A percentile compares a stretch with the other conserved stretches of the same genome.
Evolutionary conservation across 768 basidiomycete species (phyloP).

Genomic region (Myochromella boudieri): DNA sequence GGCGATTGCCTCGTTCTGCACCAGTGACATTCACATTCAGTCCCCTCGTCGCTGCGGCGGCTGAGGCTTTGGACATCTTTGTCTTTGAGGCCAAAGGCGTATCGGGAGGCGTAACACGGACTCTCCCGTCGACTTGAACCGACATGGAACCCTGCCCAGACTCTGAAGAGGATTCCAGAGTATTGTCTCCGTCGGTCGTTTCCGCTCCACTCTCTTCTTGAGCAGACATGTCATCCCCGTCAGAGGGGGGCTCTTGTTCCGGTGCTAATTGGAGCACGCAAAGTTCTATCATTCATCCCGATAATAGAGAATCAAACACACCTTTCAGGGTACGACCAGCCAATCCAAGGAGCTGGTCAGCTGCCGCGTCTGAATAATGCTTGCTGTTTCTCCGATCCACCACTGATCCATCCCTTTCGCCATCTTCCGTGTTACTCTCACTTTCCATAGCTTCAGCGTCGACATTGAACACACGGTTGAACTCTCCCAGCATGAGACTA

Average conservation of each 20-base stretch:
- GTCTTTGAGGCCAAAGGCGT: conserved; percentile 38
- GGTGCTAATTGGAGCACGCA: too few species aligned
- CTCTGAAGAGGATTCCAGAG: conserved; percentile 46
- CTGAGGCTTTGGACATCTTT: conserved; percentile 53
- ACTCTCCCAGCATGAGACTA: conserved; percentile 91
- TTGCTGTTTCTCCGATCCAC: conserved; percentile 73
- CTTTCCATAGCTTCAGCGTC: conserved; percentile 43
- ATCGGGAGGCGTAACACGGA: conserved; percentile 39
- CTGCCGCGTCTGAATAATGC: conserved; percentile 81
- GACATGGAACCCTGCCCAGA: conserved; percentile 36
- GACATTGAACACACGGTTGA: conserved; percentile 91
- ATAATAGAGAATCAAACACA: conserved; percentile 35
- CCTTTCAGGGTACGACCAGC: conserved; percentile 66
- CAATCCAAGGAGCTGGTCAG: conserved; percentile 80
- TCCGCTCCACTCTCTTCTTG: conserved; percentile 79
- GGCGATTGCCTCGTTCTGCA: conserved; percentile 57
- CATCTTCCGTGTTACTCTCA: conserved; percentile 20
- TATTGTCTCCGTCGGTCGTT: conserved; percentile 58
- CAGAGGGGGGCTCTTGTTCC: conserved; percentile 65
- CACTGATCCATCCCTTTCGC: conserved; percentile 30
- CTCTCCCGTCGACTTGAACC: conserved; percentile 23
- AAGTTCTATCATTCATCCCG: conserved; percentile 17
- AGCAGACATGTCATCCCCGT: conserved; percentile 65
- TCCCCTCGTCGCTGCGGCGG: conserved; percentile 67
- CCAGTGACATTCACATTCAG: conserved; percentile 58